These are phyloP conservation scores for Viola odorata DNA, from an alignment of 345 rosid species.

Conservation along the genomic window DNA sequence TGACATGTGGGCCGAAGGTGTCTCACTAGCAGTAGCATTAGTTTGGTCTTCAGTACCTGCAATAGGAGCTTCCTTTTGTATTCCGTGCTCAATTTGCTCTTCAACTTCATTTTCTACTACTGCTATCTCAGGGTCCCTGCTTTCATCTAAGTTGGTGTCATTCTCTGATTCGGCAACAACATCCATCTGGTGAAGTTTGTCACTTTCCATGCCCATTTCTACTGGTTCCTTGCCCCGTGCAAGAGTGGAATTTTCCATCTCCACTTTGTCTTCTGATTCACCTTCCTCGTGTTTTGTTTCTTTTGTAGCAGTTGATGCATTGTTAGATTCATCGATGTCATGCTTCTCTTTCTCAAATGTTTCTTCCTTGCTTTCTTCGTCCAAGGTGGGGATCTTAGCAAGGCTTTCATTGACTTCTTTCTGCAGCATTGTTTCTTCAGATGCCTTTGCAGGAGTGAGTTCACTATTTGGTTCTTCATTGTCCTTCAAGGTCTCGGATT, in stretches of 20 bases:
- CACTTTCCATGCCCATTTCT: conserved; percentile 8
- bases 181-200: background rate
- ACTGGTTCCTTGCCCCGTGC: conserved; percentile 10
- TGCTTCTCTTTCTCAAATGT: conserved; percentile 5
- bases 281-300: conserved; percentile 14
- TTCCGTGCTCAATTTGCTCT: background rate
- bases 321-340: background rate
- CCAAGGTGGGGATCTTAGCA: conserved; percentile 2
- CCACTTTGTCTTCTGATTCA: conserved; percentile 19
- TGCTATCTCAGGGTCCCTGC: conserved; percentile 5
- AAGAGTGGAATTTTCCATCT: conserved; percentile 15
- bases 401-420: conserved; percentile 9
- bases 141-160: conserved; percentile 8
- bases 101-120: conserved; percentile 1
- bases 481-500: conserved; percentile 4
- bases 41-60: conserved; percentile 7
- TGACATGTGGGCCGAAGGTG: conserved; percentile 1
- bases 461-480: conserved; percentile 13
- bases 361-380: conserved; percentile 13
- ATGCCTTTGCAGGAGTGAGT: conserved; percentile 4
- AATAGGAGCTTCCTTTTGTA: conserved; percentile 6
- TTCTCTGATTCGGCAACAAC: conserved; percentile 10
- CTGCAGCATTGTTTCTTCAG: conserved; percentile 6
- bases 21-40: background rate
- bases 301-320: conserved; percentile 8